A percentile compares a stretch with the other conserved stretches of the same genome.
phyloP scores from a whole-genome alignment of 176 grass and related monocot species.

The Typha latifolia region DNA sequence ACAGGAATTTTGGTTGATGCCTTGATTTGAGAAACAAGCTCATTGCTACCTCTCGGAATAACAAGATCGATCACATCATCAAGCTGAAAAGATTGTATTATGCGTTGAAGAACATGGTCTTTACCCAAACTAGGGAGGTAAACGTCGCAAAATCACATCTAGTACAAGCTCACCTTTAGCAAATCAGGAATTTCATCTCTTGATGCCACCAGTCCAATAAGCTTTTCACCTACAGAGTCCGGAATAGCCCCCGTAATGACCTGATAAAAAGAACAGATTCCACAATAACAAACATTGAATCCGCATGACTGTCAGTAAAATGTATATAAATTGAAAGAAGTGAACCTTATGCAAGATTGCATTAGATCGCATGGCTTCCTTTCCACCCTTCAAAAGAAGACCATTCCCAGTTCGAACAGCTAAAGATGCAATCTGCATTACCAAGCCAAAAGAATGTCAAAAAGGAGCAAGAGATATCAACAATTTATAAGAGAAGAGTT shows the following conservation, averaged over 20 bases:
- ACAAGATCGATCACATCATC: constrained; percentile 99
- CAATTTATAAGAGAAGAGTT: not conserved
- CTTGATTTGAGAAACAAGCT: constrained; percentile 93
- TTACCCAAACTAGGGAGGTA: not conserved
- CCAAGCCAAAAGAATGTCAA: not conserved
- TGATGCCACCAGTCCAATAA: constrained; percentile 85
- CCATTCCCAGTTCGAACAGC: constrained; percentile 92
- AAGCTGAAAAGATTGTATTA: constrained; percentile 36
- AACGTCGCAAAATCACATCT: not conserved
- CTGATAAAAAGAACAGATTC: constrained; percentile 19
- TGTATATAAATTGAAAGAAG: constrained; percentile 8
- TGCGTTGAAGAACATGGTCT: not conserved
- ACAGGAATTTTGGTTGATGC: constrained; percentile 93
- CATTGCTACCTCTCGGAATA: constrained; percentile 98
- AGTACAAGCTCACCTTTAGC: constrained; percentile 53
- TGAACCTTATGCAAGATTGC: constrained; percentile 81
- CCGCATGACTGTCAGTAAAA: not conserved
- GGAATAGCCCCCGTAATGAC: constrained; percentile 85
- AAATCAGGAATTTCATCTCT: constrained; percentile 94
- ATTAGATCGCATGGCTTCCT: constrained; percentile 96
- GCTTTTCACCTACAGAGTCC: constrained; percentile 51
- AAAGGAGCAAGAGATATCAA: not conserved
- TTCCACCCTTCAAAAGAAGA: constrained; percentile 95
- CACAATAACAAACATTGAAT: not conserved
- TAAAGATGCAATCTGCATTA: constrained; percentile 81